Percentiles rank a stretch among this genome's conserved stretches.
Evolutionary conservation across 129 eudicot species (phyloP).

Genomic region (Chrysanthemum lavandulifolium): DNA sequence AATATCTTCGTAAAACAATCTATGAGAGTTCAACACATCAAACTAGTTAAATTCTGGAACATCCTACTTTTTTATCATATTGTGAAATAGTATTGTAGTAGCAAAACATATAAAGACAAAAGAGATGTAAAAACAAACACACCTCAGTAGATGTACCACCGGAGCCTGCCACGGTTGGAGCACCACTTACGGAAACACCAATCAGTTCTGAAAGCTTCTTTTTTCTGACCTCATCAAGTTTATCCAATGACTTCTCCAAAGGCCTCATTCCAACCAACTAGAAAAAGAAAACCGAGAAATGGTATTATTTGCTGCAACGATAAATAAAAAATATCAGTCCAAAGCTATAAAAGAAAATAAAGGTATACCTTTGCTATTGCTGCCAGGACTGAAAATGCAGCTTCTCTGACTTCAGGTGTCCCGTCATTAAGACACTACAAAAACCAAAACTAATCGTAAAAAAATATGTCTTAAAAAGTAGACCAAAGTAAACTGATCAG

Average conservation of each 20-base stretch:
- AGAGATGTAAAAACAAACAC: constrained; percentile 22
- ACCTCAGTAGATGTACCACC: constrained; percentile 67
- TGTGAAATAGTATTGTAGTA: background rate
- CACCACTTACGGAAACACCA: constrained; percentile 74
- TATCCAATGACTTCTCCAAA: constrained; percentile 90
- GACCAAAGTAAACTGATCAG: background rate
- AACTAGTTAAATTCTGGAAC: too few relatives aligned
- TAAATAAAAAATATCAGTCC: background rate
- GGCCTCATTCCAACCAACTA: constrained; percentile 99
- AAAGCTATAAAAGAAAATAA: background rate
- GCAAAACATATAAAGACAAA: background rate
- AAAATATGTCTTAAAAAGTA: background rate
- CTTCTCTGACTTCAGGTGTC: constrained; percentile 99
- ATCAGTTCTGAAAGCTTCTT: constrained; percentile 97
- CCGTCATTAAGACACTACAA: constrained; percentile 93
- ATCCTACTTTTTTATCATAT: too few relatives aligned
- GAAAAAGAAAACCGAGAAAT: background rate
- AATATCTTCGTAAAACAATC: background rate
- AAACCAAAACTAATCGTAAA: background rate
- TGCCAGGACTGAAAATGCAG: constrained; percentile 95
- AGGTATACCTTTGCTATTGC: constrained; percentile 82
- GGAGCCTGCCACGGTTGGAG: constrained; percentile 47
- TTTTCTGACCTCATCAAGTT: constrained; percentile 90
- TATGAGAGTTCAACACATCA: background rate
- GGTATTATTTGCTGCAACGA: constrained; percentile 8